Conservation (phyloP, 345 rosid species). For the Acer campestre region DNA sequence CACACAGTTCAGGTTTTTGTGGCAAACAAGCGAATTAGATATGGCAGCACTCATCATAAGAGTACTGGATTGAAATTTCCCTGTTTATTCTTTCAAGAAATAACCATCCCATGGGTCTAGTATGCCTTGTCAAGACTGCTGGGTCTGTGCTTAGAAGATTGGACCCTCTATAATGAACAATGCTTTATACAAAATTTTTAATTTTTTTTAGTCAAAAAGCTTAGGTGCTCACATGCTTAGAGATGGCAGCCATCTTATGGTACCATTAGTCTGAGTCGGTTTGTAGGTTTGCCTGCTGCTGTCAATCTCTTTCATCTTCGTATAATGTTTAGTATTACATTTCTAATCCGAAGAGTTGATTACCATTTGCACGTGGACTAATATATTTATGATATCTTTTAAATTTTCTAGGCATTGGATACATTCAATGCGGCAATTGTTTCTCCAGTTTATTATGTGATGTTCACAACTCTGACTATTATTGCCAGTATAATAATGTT, state of each 20-base stretch:
- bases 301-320: neutral
- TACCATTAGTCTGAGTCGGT: slow-evolving; percentile 7
- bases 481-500: slow-evolving; percentile 88
- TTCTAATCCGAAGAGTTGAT: neutral
- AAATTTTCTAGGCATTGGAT: slow-evolving; percentile 66
- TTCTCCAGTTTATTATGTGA: slow-evolving; percentile 90
- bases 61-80: too few species aligned
- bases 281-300: neutral
- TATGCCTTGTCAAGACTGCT: neutral
- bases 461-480: slow-evolving; percentile 89
- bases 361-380: neutral
- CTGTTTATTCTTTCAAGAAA: too few species aligned
- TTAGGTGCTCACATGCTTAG: neutral
- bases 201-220: neutral
- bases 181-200: neutral
- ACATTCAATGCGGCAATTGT: slow-evolving; percentile 85
- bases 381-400: neutral
- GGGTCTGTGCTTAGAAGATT: neutral
- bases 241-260: slow-evolving; percentile 3
- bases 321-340: neutral
- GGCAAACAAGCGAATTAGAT: neutral
- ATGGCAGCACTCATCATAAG: neutral
- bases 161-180: neutral
- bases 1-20: too few species aligned
- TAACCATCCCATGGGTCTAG: neutral